Conservation (phyloP, 805 yeast genomes). For the Schizosaccharomyces osmophilus region DNA sequence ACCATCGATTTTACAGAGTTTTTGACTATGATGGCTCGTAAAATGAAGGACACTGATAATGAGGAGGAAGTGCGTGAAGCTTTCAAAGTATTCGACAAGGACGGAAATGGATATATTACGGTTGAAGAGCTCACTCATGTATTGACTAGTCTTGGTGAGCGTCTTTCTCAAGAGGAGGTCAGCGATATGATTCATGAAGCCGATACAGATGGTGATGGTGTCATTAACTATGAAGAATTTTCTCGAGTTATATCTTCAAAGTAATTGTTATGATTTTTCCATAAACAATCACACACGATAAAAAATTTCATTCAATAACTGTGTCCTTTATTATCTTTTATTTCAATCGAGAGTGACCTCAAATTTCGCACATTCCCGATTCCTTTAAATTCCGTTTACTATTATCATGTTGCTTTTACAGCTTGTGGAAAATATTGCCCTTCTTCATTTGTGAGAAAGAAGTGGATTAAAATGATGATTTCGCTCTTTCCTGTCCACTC, state of each 20-base stretch:
- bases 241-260: conserved; percentile 39
- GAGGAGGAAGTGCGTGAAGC: conserved; percentile 96
- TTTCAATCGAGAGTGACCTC: too few species aligned
- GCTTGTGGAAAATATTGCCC: too few species aligned
- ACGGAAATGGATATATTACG: conserved; percentile 90
- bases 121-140: conserved; percentile 94
- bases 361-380: too few species aligned
- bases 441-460: too few species aligned
- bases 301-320: background rate
- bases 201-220: conserved; percentile 76
- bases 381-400: too few species aligned
- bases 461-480: too few species aligned
- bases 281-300: background rate
- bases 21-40: conserved; percentile 69
- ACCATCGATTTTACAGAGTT: conserved; percentile 62
- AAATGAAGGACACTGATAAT: conserved; percentile 86
- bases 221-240: conserved; percentile 88
- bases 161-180: conserved; percentile 85
- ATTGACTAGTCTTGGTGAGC: conserved; percentile 91
- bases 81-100: conserved; percentile 78
- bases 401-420: too few species aligned
- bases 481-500: too few species aligned
- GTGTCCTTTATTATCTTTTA: too few species aligned
- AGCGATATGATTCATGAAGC: conserved; percentile 95
- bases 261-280: background rate